Base-by-base conservation (phyloP, 805 yeast genomes). In the Spencermartinsiella europaea region DNA sequence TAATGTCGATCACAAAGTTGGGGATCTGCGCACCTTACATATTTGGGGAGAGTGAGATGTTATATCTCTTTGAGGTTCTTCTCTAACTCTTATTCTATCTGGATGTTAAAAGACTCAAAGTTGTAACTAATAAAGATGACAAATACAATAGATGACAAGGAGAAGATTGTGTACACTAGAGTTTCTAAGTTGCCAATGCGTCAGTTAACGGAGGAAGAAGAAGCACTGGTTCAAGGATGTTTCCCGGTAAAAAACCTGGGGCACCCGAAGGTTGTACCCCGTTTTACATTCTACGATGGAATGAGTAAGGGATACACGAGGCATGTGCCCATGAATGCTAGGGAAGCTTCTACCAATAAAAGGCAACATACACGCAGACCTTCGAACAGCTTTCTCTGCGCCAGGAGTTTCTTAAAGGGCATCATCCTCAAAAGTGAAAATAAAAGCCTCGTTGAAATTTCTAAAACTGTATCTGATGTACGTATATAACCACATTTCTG, bases 321-420 rank as follows among this genome's bases (percentile, higher is more conserved):
- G n/a, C 10, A 4, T 20, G n/a, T 5, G 12, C 21, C 21, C 15
- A 39, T 7, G 15, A 34, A 21, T 10, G 42, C 15, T 3, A 33
- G 17, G 5, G 17, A 36, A 34, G n/a, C 16, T n/a, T n/a, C n/a
- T 17, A 22, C 40, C n/a, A 42, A 36, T 21, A 33, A 17, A 22
- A 34, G 40, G 40, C 42, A 28, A 10, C 3, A 21, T 14, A 38
- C 40, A 17, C 42, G 42, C 5, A 22, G 47, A 27, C 42, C 47
- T 5, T 38, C 41, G 2, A 44, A 44, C 27, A 44, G 21, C 14
- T 44, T 44, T 28, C 14, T 44, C 4, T 34, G 34, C 25, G 47
- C 47, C 12, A 37, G 38, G 19, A 21, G 15, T 7, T 20, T 17
- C 17, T 8, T 42, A 12, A 20, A 17, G 7, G 31, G 31, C 21